phyloP scores from a whole-genome alignment of 192 early-diverging fungal genomes.

The Rhizophagus prolifer region DNA sequence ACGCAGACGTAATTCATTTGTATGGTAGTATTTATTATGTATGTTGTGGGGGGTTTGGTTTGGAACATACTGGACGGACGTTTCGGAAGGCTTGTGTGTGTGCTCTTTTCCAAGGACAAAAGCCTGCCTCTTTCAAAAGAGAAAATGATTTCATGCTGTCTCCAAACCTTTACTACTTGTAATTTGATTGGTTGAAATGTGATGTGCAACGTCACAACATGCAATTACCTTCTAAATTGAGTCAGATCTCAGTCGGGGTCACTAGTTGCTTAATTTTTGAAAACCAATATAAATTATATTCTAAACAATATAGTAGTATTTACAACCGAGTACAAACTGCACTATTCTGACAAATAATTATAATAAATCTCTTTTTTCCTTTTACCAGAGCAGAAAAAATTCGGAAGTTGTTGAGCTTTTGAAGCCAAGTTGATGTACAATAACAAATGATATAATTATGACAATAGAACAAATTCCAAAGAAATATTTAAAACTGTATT shows the following conservation, averaged over 20 bases:
- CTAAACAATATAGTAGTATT: neutral
- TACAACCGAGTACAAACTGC: neutral
- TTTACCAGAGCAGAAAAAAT: neutral
- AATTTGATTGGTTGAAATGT: conserved; percentile 5
- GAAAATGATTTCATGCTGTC: conserved; percentile 26
- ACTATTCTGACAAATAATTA: neutral
- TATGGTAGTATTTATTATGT: conserved; percentile 23
- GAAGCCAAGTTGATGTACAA: neutral
- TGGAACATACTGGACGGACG: conserved; percentile 19
- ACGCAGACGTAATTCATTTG: conserved; percentile 24
- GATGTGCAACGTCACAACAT: conserved; percentile 24
- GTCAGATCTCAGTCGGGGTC: conserved; percentile 3
- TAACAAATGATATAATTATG: neutral
- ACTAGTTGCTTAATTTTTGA: conserved; percentile 1
- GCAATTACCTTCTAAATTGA: conserved; percentile 4
- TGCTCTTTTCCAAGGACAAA: conserved; percentile 17
- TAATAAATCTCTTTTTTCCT: neutral
- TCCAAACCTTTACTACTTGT: conserved; percentile 17
- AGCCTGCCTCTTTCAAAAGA: conserved; percentile 26
- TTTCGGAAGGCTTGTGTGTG: conserved; percentile 24
- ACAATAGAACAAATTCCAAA: neutral
- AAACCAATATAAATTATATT: neutral
- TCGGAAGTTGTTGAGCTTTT: neutral
- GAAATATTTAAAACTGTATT: neutral
- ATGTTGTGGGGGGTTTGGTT: conserved; percentile 17